Evolutionary conservation across 441 rosid genomes (phyloP).

Genomic region (Syzygium syzygioides): DNA sequence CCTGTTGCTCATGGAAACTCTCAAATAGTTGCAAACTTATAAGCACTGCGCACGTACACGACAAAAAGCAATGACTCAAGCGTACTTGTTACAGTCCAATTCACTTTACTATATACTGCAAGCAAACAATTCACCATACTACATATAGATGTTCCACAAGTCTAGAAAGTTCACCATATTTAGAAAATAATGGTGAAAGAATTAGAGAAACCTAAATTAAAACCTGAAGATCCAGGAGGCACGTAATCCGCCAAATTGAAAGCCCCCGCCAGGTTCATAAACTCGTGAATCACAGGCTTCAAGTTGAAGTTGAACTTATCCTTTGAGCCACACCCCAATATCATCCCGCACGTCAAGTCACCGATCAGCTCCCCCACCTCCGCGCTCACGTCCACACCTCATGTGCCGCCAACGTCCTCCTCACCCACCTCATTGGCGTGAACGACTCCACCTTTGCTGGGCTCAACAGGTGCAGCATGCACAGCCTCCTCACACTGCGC

Average conservation of each 20-base stretch:
- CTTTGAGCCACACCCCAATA: background rate
- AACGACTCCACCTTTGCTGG: background rate
- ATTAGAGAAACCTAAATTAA: too few relatives aligned
- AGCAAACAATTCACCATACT: too few relatives aligned
- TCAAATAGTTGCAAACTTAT: too few relatives aligned
- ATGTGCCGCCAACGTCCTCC: background rate
- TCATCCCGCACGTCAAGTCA: background rate
- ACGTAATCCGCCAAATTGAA: conserved; percentile 3
- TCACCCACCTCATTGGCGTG: background rate
- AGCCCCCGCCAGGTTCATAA: background rate
- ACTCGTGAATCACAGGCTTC: background rate
- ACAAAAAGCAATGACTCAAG: too few relatives aligned
- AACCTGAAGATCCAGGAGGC: conserved; percentile 10
- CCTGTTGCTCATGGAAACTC: too few relatives aligned
- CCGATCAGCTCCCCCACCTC: background rate
- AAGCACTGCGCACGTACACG: too few relatives aligned
- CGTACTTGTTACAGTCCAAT: too few relatives aligned
- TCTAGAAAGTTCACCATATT: too few relatives aligned
- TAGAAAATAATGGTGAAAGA: too few relatives aligned
- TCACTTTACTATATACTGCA: too few relatives aligned
- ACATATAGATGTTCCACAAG: too few relatives aligned
- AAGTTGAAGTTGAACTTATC: background rate
- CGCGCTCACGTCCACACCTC: conserved; percentile 3
- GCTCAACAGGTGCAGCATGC: background rate
- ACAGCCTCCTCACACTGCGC: background rate